Conservation (phyloP, 1,284 basidiomycete genomes). For the Irpex sp. region DNA sequence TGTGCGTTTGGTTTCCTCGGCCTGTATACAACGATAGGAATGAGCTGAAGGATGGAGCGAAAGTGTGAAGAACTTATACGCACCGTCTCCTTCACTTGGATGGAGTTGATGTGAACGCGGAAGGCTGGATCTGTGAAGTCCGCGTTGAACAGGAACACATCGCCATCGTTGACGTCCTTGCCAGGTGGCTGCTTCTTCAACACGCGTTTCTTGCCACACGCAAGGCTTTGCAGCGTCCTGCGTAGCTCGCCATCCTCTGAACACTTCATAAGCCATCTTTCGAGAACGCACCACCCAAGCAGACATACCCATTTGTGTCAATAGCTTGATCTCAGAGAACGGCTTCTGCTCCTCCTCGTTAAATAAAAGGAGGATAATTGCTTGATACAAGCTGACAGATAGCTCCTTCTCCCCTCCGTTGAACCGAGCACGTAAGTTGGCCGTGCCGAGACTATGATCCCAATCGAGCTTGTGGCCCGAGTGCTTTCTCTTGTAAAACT, state of each 20-base stretch:
- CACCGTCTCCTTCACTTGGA: slow-evolving; percentile 90
- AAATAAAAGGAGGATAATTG: slow-evolving; percentile 87
- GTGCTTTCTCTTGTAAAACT: slow-evolving; percentile 77
- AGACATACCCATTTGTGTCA: slow-evolving; percentile 68
- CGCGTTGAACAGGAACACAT: slow-evolving; percentile 81
- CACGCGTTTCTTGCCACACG: slow-evolving; percentile 88
- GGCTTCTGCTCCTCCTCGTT: slow-evolving; percentile 62
- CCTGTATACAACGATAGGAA: slow-evolving; percentile 35
- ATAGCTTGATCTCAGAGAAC: slow-evolving; percentile 67
- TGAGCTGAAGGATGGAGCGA: background rate
- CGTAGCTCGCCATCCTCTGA: slow-evolving; percentile 74
- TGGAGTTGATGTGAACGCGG: slow-evolving; percentile 93
- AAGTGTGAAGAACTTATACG: slow-evolving; percentile 20
- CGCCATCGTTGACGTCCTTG: slow-evolving; percentile 75
- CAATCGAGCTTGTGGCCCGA: slow-evolving; percentile 72
- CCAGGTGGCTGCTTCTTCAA: slow-evolving; percentile 80
- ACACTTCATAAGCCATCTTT: background rate
- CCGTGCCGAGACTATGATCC: slow-evolving; percentile 81
- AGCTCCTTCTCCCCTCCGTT: slow-evolving; percentile 79
- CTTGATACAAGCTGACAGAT: slow-evolving; percentile 89
- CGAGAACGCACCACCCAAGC: background rate
- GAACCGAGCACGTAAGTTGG: slow-evolving; percentile 71
- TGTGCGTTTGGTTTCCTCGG: slow-evolving; percentile 84
- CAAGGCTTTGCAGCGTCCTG: slow-evolving; percentile 87
- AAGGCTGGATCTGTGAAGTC: slow-evolving; percentile 79